Conservation (phyloP, 331 rosid species). For the Erythrophleum ivorense region DNA sequence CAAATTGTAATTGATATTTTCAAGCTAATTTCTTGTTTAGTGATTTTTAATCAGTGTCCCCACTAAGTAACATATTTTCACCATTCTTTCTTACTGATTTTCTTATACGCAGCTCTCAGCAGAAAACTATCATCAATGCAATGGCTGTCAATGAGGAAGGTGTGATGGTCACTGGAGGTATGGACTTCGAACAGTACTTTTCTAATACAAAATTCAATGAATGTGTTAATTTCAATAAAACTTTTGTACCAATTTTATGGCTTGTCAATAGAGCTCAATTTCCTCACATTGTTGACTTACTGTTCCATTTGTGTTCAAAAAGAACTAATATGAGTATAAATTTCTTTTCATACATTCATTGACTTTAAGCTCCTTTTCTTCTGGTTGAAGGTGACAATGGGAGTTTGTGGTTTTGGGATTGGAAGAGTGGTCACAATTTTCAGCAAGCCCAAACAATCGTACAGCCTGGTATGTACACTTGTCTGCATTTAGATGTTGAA, state of each 20-base stretch:
- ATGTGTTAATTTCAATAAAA: neutral
- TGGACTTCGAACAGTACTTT: conserved; percentile 6
- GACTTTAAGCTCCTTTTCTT: neutral
- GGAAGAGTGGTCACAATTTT: conserved; percentile 97
- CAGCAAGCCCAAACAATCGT: conserved; percentile 97
- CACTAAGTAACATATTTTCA: conserved; percentile 6
- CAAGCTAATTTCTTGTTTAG: neutral
- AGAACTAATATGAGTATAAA: neutral
- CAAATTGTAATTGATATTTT: neutral
- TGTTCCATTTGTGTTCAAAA: conserved; percentile 3
- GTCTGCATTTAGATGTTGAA: neutral
- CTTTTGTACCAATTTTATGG: neutral
- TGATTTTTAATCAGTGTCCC: neutral
- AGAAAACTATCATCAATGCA: conserved; percentile 92
- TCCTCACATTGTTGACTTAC: neutral
- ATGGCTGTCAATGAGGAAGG: conserved; percentile 99
- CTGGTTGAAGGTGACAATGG: conserved; percentile 86
- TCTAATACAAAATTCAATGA: neutral
- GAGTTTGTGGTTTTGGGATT: conserved; percentile 99
- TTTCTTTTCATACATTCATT: neutral
- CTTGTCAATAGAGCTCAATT: neutral
- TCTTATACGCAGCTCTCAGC: conserved; percentile 77
- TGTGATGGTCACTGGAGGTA: conserved; percentile 96
- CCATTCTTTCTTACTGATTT: conserved; percentile 25
- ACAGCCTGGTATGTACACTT: conserved; percentile 77